phyloP scores from a whole-genome alignment of 2,329 filamentous ascomycete species.

The Monascus ruber region DNA sequence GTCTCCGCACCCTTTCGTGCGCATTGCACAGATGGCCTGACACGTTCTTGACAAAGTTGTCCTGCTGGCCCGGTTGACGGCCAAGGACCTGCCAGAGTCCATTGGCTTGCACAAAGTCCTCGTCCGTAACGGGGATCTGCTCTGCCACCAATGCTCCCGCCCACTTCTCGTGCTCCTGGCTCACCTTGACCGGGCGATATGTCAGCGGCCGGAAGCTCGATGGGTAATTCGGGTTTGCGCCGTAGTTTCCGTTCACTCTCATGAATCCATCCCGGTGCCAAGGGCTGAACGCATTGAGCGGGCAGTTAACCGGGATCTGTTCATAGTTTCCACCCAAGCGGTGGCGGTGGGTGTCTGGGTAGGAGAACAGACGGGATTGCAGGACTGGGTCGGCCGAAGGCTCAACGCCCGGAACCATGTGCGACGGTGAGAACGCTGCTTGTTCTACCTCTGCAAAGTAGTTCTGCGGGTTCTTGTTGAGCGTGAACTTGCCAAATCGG shows the following conservation, averaged over 20 bases:
- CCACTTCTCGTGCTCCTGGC: constrained; percentile 36
- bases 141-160: constrained; percentile 27
- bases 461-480: constrained; percentile 55
- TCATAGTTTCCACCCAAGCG: constrained; percentile 54
- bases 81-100: constrained; percentile 34
- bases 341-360: constrained; percentile 56
- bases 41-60: constrained; percentile 50
- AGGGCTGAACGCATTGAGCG: constrained; percentile 44
- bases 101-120: constrained; percentile 35
- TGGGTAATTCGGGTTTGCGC: constrained; percentile 45
- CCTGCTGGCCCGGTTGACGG: constrained; percentile 44
- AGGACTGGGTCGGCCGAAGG: constrained; percentile 59
- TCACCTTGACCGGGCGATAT: constrained; percentile 29
- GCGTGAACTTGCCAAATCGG: constrained; percentile 49
- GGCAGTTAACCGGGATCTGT: constrained; percentile 52
- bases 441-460: constrained; percentile 65
- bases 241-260: constrained; percentile 55
- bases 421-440: constrained; percentile 56
- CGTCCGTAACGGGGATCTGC: constrained; percentile 31
- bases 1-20: constrained; percentile 43
- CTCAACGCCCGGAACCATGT: constrained; percentile 57
- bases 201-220: constrained; percentile 27
- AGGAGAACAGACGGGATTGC: constrained; percentile 59
- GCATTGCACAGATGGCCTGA: constrained; percentile 46
- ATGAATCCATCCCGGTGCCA: constrained; percentile 64